Conservation (phyloP, 495 filamentous ascomycete genomes). For the Letharia lupina region DNA sequence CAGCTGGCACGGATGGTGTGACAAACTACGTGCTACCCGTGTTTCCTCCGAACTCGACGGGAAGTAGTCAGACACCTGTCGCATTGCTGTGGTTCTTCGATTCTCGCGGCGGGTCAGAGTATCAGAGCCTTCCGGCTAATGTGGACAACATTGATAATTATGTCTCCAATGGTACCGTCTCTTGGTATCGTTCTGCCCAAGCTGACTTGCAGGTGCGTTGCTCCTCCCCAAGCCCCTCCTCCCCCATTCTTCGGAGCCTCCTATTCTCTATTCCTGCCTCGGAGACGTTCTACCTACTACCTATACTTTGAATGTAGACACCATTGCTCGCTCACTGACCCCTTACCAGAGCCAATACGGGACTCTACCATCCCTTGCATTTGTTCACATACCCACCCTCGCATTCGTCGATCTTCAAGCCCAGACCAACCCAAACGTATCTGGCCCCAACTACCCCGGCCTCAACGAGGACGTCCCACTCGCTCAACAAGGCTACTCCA, state of each 20-base stretch:
- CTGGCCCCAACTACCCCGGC: constrained; percentile 45
- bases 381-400: constrained; percentile 63
- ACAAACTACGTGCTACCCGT: constrained; percentile 62
- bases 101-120: constrained; percentile 51
- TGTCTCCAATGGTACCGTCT: constrained; percentile 38
- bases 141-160: constrained; percentile 31
- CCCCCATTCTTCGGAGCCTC: background rate
- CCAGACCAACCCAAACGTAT: constrained; percentile 38
- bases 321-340: background rate
- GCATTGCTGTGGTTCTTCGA: constrained; percentile 74
- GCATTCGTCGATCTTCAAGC: constrained; percentile 41
- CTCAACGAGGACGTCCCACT: constrained; percentile 56
- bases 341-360: constrained; percentile 29
- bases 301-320: background rate
- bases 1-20: constrained; percentile 44
- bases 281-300: background rate
- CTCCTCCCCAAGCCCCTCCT: background rate
- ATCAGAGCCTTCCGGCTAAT: constrained; percentile 33
- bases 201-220: constrained; percentile 30
- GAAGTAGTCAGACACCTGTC: constrained; percentile 29
- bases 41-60: constrained; percentile 31
- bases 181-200: constrained; percentile 52
- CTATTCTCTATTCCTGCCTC: background rate
- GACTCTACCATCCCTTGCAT: constrained; percentile 55
- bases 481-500: constrained; percentile 44